A percentile compares a stretch with the other conserved stretches of the same genome.
These are phyloP conservation scores for Anisogramma anomala DNA, from an alignment of 2,329 filamentous ascomycete genomes.

Conservation along the genomic window DNA sequence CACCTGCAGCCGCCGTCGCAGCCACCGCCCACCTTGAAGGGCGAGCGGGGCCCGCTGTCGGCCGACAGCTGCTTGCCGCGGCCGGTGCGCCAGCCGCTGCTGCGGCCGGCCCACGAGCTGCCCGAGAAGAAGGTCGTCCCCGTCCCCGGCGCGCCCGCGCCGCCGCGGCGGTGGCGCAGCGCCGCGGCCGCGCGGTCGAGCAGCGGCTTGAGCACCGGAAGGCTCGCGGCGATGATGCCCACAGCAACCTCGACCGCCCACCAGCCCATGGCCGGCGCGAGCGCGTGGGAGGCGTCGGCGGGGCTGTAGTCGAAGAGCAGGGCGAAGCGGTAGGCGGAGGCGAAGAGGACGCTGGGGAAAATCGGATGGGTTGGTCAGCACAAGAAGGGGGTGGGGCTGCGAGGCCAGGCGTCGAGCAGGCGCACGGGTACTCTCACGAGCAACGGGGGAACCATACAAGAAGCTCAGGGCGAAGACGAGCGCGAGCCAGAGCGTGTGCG, in stretches of 20 bases:
- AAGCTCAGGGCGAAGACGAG: slow-evolving; percentile 33
- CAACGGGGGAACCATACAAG: slow-evolving; percentile 28
- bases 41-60: slow-evolving; percentile 10
- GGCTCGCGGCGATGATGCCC: slow-evolving; percentile 41
- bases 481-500: slow-evolving; percentile 32
- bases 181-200: slow-evolving; percentile 27
- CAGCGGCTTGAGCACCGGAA: slow-evolving; percentile 39
- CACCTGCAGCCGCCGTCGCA: no score
- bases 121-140: slow-evolving; percentile 24
- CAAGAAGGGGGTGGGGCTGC: no score
- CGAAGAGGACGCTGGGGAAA: slow-evolving; percentile 31
- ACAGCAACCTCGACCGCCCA: slow-evolving; percentile 36
- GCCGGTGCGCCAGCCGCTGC: neutral
- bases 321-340: slow-evolving; percentile 35
- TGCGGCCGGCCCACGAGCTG: neutral
- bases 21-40: no score
- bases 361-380: no score
- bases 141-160: no score
- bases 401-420: no score
- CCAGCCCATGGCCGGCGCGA: slow-evolving; percentile 36
- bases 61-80: slow-evolving; percentile 10
- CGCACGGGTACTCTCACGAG: neutral
- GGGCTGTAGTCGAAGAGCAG: slow-evolving; percentile 33
- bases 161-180: slow-evolving; percentile 28
- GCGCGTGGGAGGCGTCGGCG: slow-evolving; percentile 33